Evolutionary conservation across 371 early-diverging fungal species (phyloP).

Genomic region (Mucor plumbeus): DNA sequence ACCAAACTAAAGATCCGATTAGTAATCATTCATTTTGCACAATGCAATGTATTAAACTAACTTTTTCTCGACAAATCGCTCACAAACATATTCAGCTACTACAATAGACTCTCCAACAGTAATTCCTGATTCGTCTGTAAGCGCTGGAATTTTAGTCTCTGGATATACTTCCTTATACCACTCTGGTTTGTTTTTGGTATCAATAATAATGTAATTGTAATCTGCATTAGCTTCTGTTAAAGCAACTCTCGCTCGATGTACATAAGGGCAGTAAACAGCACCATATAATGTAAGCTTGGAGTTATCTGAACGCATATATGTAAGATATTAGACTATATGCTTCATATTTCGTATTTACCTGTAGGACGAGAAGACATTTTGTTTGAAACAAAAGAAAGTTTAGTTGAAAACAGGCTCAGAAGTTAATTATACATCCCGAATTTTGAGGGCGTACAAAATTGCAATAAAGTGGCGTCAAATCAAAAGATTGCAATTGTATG

Average conservation of each 20-base stretch:
- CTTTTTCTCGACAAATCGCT: slow-evolving; percentile 31
- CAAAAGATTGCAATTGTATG: too few species aligned
- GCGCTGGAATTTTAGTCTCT: slow-evolving; percentile 13
- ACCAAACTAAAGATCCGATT: slow-evolving; percentile 17
- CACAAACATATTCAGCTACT: slow-evolving; percentile 37
- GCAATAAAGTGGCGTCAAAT: too few species aligned
- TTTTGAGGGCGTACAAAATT: too few species aligned
- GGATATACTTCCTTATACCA: slow-evolving; percentile 39
- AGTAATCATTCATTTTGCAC: neutral
- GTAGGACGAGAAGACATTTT: too few species aligned
- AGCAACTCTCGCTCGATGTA: slow-evolving; percentile 55
- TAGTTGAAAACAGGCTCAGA: too few species aligned
- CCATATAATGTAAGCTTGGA: slow-evolving; percentile 42
- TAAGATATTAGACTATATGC: neutral
- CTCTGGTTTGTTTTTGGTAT: slow-evolving; percentile 52
- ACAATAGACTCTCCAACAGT: slow-evolving; percentile 33
- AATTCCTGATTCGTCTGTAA: slow-evolving; percentile 4
- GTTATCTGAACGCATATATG: neutral
- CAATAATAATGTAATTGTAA: slow-evolving; percentile 46
- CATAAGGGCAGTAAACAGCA: slow-evolving; percentile 46
- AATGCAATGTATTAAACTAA: slow-evolving; percentile 9
- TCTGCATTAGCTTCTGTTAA: slow-evolving; percentile 46
- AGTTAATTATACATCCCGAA: too few species aligned
- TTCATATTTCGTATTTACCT: too few species aligned
- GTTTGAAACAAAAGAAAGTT: too few species aligned